Conservation (phyloP, 306 rosid species). For the Albizia julibrissin region DNA sequence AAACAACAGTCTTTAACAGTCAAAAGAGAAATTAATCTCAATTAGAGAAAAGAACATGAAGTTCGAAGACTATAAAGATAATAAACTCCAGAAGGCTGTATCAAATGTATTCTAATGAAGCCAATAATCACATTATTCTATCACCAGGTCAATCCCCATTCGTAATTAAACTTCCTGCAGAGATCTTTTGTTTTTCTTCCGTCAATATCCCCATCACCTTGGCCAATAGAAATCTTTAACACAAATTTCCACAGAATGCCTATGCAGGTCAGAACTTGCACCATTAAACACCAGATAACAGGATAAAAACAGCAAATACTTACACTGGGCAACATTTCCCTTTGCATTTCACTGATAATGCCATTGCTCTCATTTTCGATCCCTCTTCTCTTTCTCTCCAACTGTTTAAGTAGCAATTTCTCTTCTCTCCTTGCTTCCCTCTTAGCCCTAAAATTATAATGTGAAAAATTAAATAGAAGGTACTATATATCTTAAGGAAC, state of each 20-base stretch:
- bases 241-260: neutral
- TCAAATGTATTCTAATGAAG: neutral
- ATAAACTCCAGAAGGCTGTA: conserved; percentile 2
- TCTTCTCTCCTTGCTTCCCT: conserved; percentile 70
- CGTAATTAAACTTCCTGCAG: conserved; percentile 12
- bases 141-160: conserved; percentile 7
- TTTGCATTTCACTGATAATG: conserved; percentile 48
- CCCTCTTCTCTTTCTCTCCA: conserved; percentile 66
- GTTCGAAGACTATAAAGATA: neutral
- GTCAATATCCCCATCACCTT: neutral
- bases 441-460: conserved; percentile 55
- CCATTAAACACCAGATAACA: conserved; percentile 5
- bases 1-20: neutral
- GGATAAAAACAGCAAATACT: conserved; percentile 35
- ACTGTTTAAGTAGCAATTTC: conserved; percentile 65
- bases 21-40: conserved; percentile 7
- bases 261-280: conserved; percentile 5
- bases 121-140: neutral
- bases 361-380: conserved; percentile 68
- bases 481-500: conserved; percentile 16
- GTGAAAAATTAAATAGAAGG: conserved; percentile 9
- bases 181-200: neutral
- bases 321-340: conserved; percentile 57
- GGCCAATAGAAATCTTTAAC: conserved; percentile 19
- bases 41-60: neutral